Evolutionary conservation across 495 filamentous ascomycete genomes (phyloP).

Genomic region (Hypoxylon trugodes): DNA sequence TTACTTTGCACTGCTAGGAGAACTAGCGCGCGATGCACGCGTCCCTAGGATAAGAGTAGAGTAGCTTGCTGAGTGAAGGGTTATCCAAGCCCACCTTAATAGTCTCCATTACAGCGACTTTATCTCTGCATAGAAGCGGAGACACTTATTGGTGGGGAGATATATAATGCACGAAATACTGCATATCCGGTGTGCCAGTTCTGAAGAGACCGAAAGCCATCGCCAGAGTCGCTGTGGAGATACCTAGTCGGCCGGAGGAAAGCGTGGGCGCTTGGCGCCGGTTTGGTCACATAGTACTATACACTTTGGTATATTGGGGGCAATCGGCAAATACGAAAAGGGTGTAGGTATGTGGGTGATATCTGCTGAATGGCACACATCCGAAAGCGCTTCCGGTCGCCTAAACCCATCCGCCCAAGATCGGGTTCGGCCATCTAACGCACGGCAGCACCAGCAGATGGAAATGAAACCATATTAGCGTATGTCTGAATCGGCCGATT

Average conservation of each 20-base stretch:
- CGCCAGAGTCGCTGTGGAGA: conserved; percentile 23
- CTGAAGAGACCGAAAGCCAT: conserved; percentile 26
- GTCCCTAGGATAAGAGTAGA: conserved; percentile 18
- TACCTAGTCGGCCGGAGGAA: conserved; percentile 20
- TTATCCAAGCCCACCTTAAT: conserved; percentile 19
- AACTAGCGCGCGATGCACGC: conserved; percentile 13
- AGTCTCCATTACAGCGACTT: conserved; percentile 25
- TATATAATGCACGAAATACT: conserved; percentile 46
- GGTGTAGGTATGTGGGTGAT: conserved; percentile 18
- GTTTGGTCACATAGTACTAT: conserved; percentile 29
- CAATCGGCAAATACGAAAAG: conserved; percentile 38
- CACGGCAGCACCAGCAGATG: conserved; percentile 29
- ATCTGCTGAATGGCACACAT: conserved; percentile 35
- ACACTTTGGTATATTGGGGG: conserved; percentile 33
- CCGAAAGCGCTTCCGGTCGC: conserved; percentile 36
- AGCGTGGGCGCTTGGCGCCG: conserved; percentile 23
- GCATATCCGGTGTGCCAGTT: conserved; percentile 38
- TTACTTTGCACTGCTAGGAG: conserved; percentile 4
- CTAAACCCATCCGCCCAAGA: conserved; percentile 35
- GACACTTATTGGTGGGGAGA: conserved; percentile 34
- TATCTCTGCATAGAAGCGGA: conserved; percentile 41
- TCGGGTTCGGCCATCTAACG: conserved; percentile 34
- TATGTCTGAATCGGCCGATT: conserved; percentile 41
- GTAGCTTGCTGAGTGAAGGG: conserved; percentile 18
- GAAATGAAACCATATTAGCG: conserved; percentile 35